phyloP scores from a whole-genome alignment of 2,329 filamentous ascomycete genomes.

The Parastagonospora avenae region DNA sequence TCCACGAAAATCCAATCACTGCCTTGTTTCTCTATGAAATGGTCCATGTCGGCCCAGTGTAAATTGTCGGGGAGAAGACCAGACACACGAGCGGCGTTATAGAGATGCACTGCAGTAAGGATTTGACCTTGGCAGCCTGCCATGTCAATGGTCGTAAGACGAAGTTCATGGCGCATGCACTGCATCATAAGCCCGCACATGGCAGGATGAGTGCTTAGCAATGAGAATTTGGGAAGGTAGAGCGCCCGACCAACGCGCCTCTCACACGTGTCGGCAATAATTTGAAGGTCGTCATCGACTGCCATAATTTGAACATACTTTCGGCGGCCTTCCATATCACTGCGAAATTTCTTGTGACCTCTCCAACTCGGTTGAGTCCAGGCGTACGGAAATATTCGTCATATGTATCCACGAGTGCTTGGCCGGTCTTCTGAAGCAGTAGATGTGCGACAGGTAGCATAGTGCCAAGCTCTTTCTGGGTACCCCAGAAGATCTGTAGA shows the following conservation, averaged over 20 bases:
- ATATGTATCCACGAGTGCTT: no score
- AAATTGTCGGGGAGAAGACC: neutral
- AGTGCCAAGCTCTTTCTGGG: neutral
- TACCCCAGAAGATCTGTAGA: constrained; percentile 9
- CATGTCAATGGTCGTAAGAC: neutral
- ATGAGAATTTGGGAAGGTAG: no score
- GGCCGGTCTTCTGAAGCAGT: neutral
- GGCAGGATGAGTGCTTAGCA: neutral
- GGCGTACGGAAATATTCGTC: no score
- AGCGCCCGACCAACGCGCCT: no score
- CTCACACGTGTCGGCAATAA: no score
- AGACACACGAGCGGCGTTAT: constrained; percentile 2
- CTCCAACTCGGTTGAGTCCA: no score
- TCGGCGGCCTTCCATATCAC: no score
- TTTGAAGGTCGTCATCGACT: no score
- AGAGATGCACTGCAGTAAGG: constrained; percentile 1
- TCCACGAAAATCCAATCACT: neutral
- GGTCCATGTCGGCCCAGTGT: neutral
- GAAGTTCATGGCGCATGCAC: neutral
- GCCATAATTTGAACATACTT: no score
- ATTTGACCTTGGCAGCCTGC: constrained; percentile 1
- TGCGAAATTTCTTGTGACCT: no score
- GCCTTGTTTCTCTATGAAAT: neutral
- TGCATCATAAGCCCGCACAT: neutral
- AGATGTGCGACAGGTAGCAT: neutral